Evolutionary conservation across 371 early-diverging fungal species (phyloP).

Genomic region (Mucor irregularis): DNA sequence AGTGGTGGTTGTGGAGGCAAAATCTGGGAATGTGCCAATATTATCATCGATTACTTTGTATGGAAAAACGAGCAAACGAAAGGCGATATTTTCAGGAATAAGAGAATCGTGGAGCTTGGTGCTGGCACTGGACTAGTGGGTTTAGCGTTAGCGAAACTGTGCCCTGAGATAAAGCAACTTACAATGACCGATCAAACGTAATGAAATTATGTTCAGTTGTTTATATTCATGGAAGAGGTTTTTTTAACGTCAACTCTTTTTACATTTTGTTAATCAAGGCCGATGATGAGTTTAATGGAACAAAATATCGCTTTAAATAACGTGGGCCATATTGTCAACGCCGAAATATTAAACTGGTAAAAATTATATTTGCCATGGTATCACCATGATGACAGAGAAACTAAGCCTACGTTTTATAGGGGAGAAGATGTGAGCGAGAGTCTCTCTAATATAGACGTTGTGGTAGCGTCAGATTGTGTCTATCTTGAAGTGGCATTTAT

Average conservation of each 20-base stretch:
- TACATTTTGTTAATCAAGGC: constrained; percentile 16
- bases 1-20: constrained; percentile 53
- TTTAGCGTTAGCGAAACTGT: constrained; percentile 38
- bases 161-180: constrained; percentile 26
- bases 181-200: constrained; percentile 49
- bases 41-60: constrained; percentile 45
- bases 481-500: constrained; percentile 50
- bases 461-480: constrained; percentile 54
- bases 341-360: constrained; percentile 43
- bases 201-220: background rate
- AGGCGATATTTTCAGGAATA: constrained; percentile 11
- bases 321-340: constrained; percentile 14
- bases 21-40: constrained; percentile 49
- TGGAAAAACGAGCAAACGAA: constrained; percentile 29
- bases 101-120: constrained; percentile 44
- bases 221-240: background rate
- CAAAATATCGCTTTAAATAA: constrained; percentile 39
- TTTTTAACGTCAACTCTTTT: background rate
- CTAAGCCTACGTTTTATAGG: constrained; percentile 23
- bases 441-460: constrained; percentile 30
- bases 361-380: background rate
- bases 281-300: constrained; percentile 45
- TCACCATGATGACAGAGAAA: no score
- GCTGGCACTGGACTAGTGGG: constrained; percentile 54
- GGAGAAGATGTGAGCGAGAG: constrained; percentile 26